phyloP scores from a whole-genome alignment of 1,284 basidiomycete species.

The Stygiomarasmius scandens region DNA sequence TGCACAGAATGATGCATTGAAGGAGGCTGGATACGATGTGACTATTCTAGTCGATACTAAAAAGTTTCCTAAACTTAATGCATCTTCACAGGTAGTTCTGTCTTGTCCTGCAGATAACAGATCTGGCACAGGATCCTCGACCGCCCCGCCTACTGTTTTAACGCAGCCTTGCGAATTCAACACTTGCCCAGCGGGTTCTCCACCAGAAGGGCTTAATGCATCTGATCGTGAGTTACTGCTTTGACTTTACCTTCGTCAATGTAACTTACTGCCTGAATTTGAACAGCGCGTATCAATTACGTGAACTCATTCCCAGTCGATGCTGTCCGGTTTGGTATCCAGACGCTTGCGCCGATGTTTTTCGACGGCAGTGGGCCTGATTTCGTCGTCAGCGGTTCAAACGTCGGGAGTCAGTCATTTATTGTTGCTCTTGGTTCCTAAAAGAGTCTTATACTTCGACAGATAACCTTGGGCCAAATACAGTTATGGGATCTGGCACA shows the following conservation, averaged over 20 bases:
- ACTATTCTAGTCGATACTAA: constrained; percentile 5
- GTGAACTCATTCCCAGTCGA: constrained; percentile 35
- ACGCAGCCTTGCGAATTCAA: constrained; percentile 39
- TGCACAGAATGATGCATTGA: constrained; percentile 35
- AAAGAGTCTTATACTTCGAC: too few species aligned
- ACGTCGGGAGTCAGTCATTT: constrained; percentile 38
- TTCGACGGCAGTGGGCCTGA: constrained; percentile 38
- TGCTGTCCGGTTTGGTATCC: constrained; percentile 37
- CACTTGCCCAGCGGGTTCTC: constrained; percentile 39
- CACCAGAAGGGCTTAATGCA: constrained; percentile 38
- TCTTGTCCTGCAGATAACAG: constrained; percentile 41
- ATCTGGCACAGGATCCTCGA: constrained; percentile 39
- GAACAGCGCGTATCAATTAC: constrained; percentile 34
- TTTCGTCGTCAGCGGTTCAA: constrained; percentile 45
- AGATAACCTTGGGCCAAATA: constrained; percentile 37
- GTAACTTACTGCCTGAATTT: background rate
- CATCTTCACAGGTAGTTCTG: constrained; percentile 32
- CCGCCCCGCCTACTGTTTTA: constrained; percentile 24
- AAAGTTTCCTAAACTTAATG: background rate
- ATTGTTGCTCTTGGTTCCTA: background rate
- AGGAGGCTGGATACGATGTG: constrained; percentile 33
- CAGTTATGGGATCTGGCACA: constrained; percentile 38
- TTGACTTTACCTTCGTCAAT: background rate
- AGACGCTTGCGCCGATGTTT: constrained; percentile 38
- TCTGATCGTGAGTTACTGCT: constrained; percentile 35